Evolutionary conservation across 2,329 filamentous ascomycete genomes (phyloP).

Genomic region (Pyrenochaeta sp.): DNA sequence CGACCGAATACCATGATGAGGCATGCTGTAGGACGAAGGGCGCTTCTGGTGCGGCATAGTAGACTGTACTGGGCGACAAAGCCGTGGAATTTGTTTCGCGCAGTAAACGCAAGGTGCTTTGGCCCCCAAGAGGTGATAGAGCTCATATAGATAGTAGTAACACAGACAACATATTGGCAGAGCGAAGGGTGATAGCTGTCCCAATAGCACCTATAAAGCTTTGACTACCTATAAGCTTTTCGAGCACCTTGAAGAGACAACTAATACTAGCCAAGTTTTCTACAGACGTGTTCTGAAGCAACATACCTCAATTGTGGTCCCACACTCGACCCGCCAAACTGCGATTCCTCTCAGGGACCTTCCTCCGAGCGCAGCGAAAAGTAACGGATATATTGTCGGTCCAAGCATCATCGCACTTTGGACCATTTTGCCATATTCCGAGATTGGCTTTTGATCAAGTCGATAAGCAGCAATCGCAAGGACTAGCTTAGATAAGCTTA

Average conservation of each 20-base stretch:
- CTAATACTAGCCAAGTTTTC: too few relatives aligned
- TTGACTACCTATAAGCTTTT: conserved; percentile 16
- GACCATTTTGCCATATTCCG: neutral
- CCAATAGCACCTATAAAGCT: conserved; percentile 11
- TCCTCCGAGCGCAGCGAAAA: neutral
- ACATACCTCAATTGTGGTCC: too few relatives aligned
- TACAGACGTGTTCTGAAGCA: too few relatives aligned
- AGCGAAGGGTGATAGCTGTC: conserved; percentile 9
- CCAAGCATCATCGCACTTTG: neutral
- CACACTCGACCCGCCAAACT: too few relatives aligned
- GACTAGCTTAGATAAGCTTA: neutral
- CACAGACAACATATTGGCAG: neutral
- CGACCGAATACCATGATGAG: neutral
- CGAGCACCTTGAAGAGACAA: neutral
- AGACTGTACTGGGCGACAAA: neutral
- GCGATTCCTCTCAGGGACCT: neutral
- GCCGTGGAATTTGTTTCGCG: neutral
- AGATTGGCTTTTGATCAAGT: neutral
- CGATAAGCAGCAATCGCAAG: neutral
- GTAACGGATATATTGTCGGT: neutral
- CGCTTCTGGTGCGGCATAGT: conserved; percentile 3
- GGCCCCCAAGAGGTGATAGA: too few relatives aligned
- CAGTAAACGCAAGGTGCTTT: too few relatives aligned
- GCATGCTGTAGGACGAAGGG: neutral
- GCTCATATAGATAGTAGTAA: too few relatives aligned